Percentiles rank a stretch among this genome's conserved stretches.
Conservation (phyloP, 1,284 basidiomycete species). For the Retiboletus flavoniger region DNA sequence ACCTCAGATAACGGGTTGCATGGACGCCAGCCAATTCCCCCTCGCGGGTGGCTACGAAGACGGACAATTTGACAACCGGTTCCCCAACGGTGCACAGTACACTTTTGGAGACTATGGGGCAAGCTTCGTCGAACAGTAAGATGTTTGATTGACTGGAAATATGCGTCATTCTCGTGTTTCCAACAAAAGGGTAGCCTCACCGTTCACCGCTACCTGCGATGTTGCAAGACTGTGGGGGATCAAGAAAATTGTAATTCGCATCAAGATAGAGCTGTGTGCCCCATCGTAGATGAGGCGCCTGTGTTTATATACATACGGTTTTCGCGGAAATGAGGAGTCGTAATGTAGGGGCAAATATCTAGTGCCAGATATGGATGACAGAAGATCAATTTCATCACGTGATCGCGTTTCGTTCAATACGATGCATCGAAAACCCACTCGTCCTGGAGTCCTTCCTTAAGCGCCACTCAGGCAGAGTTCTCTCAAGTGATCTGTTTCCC, state of each 20-base stretch:
- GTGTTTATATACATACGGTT: not conserved
- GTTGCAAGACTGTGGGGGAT: slow-evolving; percentile 43
- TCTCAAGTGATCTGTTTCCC: no score
- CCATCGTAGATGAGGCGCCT: slow-evolving; percentile 24
- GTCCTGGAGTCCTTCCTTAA: no score
- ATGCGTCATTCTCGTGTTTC: not conserved
- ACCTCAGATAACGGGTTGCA: slow-evolving; percentile 48
- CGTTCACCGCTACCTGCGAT: no score
- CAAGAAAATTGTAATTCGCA: slow-evolving; percentile 54
- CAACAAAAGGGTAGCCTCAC: slow-evolving; percentile 35
- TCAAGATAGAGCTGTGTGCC: slow-evolving; percentile 45
- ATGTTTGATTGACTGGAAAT: not conserved
- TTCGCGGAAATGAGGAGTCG: not conserved
- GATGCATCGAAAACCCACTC: no score
- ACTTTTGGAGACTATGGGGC: slow-evolving; percentile 50
- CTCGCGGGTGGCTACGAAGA: slow-evolving; percentile 43
- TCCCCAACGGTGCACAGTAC: slow-evolving; percentile 53
- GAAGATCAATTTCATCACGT: no score
- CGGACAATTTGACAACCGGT: slow-evolving; percentile 51
- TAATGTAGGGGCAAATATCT: no score
- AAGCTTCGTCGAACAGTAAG: slow-evolving; percentile 53
- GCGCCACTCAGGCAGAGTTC: no score
- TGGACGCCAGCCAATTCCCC: slow-evolving; percentile 40
- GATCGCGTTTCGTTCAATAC: not conserved
- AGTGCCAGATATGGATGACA: no score